Base-by-base conservation (phyloP, 148 eudicot species). In the Drosera capensis region DNA sequence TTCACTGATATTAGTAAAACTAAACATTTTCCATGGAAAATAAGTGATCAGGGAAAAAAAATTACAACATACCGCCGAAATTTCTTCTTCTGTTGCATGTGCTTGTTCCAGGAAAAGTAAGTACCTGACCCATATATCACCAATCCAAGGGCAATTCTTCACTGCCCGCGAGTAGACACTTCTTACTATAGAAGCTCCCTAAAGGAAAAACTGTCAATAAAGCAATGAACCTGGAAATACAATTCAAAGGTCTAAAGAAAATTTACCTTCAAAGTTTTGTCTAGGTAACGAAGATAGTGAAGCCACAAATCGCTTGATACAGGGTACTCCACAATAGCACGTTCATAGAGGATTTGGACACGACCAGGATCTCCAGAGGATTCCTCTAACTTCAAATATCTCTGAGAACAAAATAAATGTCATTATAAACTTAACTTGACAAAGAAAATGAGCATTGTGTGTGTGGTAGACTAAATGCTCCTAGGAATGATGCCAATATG, bases 311-410 rank as follows among this genome's bases (percentile, higher is more conserved):
- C 93, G 56, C 54, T 51, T 37, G 75, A 68, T 61, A 90, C 56
- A 37, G 99, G 88, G 44, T 78, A 84, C 49, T 80, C 93, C 1
- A 93, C 57, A 52, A 84, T 42, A 31, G 87, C 85, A 52, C 99
- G 93, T 49, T 90, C 99, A 72, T 80, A 90, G 38, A 90, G 63
- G 53, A 73, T 65, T 42, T 80, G 79, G 57, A 90, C 86, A 24
- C 99, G 79, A 24, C 95, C 79, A 46, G 95, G 93, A 63, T 84
- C 95, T 39, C 93, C 93, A 23, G 64, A 70, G 57, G 95, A 78
- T 64, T 80, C 85, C 56, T 90, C 99, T 67, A 78, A 90, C 54
- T 75, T 78, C 66, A 90, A 59, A 49, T 90, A 90, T 14, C 46
- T 61, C 99, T 84, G 75, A n/a, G 46, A 73, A 22, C 40, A 59